A percentile compares a stretch with the other conserved stretches of the same genome.
Evolutionary conservation across 2,329 filamentous ascomycete species (phyloP).

Genomic region (Talaromyces verruculosus): DNA sequence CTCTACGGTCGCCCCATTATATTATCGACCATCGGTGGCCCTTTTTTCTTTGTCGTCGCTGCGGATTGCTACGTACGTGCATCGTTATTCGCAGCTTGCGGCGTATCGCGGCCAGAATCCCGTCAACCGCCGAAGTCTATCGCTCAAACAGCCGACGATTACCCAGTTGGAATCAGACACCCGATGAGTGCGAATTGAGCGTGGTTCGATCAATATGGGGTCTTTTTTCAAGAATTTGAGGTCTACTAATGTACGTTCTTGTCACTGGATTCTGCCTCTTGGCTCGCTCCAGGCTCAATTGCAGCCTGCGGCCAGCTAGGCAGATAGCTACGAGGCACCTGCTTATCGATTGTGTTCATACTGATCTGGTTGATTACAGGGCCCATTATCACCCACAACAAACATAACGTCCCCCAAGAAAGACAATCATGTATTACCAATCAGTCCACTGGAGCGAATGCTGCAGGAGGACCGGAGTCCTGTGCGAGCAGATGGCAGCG

Average conservation of each 20-base stretch:
- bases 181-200: slow-evolving; percentile 10
- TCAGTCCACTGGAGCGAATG: slow-evolving; percentile 69
- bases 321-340: neutral
- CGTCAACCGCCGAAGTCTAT: neutral
- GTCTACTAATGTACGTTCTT: slow-evolving; percentile 39
- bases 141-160: neutral
- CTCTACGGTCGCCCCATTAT: slow-evolving; percentile 1
- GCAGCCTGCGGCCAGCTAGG: neutral
- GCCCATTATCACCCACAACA: slow-evolving; percentile 48
- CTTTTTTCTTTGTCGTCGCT: neutral
- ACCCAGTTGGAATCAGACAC: neutral
- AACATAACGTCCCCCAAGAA: slow-evolving; percentile 56
- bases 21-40: neutral
- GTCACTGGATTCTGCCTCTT: neutral
- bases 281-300: neutral
- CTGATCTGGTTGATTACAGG: slow-evolving; percentile 34
- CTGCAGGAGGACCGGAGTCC: slow-evolving; percentile 78
- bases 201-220: slow-evolving; percentile 35
- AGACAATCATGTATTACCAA: slow-evolving; percentile 57
- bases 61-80: neutral
- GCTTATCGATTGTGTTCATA: neutral
- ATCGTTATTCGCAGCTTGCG: neutral
- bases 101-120: neutral
- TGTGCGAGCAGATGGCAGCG: slow-evolving; percentile 80
- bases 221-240: slow-evolving; percentile 44